Conservation (phyloP, 2,329 filamentous ascomycete species). For the Microdochium bolleyi region DNA sequence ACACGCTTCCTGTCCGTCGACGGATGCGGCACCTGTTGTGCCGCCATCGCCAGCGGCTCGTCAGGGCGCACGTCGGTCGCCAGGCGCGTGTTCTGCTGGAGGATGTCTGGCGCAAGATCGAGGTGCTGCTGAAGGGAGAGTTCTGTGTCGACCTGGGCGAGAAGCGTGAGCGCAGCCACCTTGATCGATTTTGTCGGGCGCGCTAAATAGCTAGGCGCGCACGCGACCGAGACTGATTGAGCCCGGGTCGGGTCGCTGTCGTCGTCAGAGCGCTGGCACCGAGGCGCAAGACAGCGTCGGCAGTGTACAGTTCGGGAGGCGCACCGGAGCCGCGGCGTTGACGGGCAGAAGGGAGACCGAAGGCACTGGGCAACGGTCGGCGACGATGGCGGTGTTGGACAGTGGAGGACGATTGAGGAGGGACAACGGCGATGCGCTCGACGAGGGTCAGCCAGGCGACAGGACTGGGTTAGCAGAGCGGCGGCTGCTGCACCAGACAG, state of each 20-base stretch:
- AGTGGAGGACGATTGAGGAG: background rate
- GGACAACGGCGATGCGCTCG: background rate
- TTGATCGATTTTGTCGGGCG: slow-evolving; percentile 24
- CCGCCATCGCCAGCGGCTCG: slow-evolving; percentile 57
- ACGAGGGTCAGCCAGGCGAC: background rate
- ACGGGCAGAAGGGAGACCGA: background rate
- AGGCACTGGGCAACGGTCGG: background rate
- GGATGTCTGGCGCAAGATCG: slow-evolving; percentile 44
- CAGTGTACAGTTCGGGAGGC: background rate
- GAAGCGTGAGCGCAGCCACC: slow-evolving; percentile 49
- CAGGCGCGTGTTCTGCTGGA: slow-evolving; percentile 36
- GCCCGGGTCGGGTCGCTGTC: background rate
- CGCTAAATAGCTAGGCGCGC: slow-evolving; percentile 22
- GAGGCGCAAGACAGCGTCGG: background rate
- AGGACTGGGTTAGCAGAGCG: background rate
- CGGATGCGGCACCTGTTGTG: slow-evolving; percentile 63
- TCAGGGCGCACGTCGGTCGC: slow-evolving; percentile 46
- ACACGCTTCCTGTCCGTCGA: slow-evolving; percentile 68
- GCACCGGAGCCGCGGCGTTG: background rate
- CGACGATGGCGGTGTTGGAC: background rate
- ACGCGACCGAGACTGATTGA: slow-evolving; percentile 11
- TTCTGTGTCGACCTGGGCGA: slow-evolving; percentile 45
- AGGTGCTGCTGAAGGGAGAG: slow-evolving; percentile 54
- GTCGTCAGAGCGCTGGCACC: background rate
- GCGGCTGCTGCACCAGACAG: background rate